These are phyloP conservation scores for Trypanosoma rangeli DNA, from an alignment of 208 protist species.

Conservation along the genomic window DNA sequence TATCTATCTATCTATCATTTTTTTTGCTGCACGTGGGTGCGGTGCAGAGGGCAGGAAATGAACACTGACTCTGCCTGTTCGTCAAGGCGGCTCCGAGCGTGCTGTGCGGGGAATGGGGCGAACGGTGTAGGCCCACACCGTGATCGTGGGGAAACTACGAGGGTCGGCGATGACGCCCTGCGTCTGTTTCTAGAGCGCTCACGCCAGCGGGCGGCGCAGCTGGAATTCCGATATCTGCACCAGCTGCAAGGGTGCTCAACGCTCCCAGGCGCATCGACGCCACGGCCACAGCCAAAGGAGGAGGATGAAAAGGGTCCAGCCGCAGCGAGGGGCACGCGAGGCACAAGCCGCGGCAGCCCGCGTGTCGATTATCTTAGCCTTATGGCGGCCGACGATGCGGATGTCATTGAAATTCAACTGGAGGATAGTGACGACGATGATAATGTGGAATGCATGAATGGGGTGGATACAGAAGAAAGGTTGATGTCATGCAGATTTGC, in stretches of 20 bases:
- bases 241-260: background rate
- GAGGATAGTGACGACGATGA: conserved; percentile 13
- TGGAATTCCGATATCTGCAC: conserved; percentile 17
- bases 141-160: background rate
- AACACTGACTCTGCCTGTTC: background rate
- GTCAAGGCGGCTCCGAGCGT: background rate
- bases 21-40: background rate
- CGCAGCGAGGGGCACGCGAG: too few relatives aligned
- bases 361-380: too few relatives aligned
- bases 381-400: background rate
- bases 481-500: background rate
- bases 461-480: background rate
- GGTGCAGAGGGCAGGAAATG: background rate
- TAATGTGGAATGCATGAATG: background rate
- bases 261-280: background rate
- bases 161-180: background rate
- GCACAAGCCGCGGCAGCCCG: too few relatives aligned
- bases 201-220: conserved; percentile 10
- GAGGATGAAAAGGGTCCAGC: background rate
- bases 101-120: background rate
- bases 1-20: background rate
- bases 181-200: conserved; percentile 16
- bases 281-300: background rate
- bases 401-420: conserved; percentile 24
- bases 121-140: background rate